Percentiles rank a stretch among this genome's conserved stretches.
Conservation (phyloP, 768 basidiomycete genomes). For the Lentinula raphanica region DNA sequence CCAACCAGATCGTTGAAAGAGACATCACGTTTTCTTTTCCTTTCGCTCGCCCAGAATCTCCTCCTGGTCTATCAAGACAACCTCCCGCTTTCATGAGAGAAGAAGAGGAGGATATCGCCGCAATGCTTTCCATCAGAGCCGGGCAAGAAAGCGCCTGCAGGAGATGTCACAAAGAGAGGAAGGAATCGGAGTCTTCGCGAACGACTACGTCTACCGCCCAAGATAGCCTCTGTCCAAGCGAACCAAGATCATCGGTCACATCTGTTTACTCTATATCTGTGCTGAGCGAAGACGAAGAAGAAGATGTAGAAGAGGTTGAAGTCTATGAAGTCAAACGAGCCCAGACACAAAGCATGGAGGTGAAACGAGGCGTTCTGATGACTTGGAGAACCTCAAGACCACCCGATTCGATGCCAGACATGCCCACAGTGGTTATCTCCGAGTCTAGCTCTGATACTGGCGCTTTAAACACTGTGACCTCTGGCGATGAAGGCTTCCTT, state of each 20-base stretch:
- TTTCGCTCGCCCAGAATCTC: conserved; percentile 1
- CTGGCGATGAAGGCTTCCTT: background rate
- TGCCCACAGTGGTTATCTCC: conserved; percentile 20
- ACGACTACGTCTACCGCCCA: conserved; percentile 17
- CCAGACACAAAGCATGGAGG: conserved; percentile 45
- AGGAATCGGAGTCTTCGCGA: conserved; percentile 27
- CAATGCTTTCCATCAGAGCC: conserved; percentile 20
- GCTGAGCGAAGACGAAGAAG: conserved; percentile 16
- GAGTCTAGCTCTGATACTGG: conserved; percentile 10
- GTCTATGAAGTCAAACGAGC: conserved; percentile 42
- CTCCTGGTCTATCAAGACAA: background rate
- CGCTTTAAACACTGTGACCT: background rate
- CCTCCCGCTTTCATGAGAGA: background rate
- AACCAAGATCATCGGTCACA: conserved; percentile 16
- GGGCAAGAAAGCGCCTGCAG: conserved; percentile 18
- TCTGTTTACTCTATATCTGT: conserved; percentile 12
- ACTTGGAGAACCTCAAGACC: conserved; percentile 22
- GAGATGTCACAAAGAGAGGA: conserved; percentile 21
- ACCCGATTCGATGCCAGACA: conserved; percentile 9
- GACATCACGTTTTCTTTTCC: conserved; percentile 3
- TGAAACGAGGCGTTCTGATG: conserved; percentile 42
- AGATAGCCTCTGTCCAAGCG: conserved; percentile 7
- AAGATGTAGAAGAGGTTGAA: conserved; percentile 24
- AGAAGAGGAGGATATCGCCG: conserved; percentile 15
- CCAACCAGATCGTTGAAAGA: background rate